A percentile compares a stretch with the other conserved stretches of the same genome.
Evolutionary conservation across 1,139 yeast species (phyloP).

Genomic region (Starmera stellimalicola): DNA sequence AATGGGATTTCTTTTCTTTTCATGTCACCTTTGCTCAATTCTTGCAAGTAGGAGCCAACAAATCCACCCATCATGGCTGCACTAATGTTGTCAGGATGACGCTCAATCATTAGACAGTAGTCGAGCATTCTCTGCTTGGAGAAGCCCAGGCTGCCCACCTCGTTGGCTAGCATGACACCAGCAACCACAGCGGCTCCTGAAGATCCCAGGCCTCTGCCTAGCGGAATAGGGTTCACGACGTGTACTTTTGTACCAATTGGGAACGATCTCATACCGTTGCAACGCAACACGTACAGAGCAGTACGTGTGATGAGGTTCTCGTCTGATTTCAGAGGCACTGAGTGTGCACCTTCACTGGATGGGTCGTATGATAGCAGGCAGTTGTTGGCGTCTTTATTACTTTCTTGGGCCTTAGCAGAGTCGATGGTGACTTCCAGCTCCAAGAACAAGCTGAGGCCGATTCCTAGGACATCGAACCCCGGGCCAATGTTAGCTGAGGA

Average conservation of each 20-base stretch:
- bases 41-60: constrained; percentile 88
- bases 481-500: constrained; percentile 98
- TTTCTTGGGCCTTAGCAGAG: constrained; percentile 32
- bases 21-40: constrained; percentile 59
- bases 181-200: constrained; percentile 99
- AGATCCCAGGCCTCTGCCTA: constrained; percentile 95
- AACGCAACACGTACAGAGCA: constrained; percentile 81
- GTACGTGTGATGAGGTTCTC: constrained; percentile 84
- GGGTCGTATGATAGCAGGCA: constrained; percentile 66
- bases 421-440: constrained; percentile 63
- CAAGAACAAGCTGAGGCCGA: constrained; percentile 69
- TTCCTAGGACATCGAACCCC: constrained; percentile 93
- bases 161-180: constrained; percentile 88
- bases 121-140: constrained; percentile 80
- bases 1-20: constrained; percentile 75
- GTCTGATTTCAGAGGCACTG: constrained; percentile 70
- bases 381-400: constrained; percentile 54
- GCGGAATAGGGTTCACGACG: constrained; percentile 84
- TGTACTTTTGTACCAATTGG: constrained; percentile 79
- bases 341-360: constrained; percentile 59
- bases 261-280: constrained; percentile 64
- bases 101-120: constrained; percentile 91
- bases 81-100: constrained; percentile 96
- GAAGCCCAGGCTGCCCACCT: constrained; percentile 63
- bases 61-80: constrained; percentile 99